Conservation (phyloP, 164 flowering plant species). For the Cinnamomum micranthum region DNA sequence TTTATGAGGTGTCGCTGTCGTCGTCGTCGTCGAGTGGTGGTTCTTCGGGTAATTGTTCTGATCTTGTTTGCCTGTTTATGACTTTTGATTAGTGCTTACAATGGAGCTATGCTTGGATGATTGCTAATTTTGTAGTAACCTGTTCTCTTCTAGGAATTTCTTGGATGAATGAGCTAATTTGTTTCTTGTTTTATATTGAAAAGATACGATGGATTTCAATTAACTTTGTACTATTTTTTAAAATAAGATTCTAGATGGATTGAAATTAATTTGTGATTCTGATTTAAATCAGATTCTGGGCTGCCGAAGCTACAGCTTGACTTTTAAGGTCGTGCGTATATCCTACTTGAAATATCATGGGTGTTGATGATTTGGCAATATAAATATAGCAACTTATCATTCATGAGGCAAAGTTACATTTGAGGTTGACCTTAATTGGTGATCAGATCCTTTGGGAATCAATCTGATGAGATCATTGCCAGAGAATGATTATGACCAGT, state of each 20-base stretch:
- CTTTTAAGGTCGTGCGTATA: not conserved
- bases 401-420: not conserved
- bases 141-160: not conserved
- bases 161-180: not conserved
- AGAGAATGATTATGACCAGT: not conserved
- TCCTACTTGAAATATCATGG: not conserved
- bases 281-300: no score
- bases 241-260: no score
- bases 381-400: not conserved
- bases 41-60: conserved; percentile 13
- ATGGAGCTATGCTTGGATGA: not conserved
- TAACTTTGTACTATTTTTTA: no score
- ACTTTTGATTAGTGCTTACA: not conserved
- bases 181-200: not conserved
- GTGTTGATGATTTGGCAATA: not conserved
- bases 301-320: not conserved
- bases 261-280: no score
- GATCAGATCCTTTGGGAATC: not conserved
- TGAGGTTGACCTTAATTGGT: not conserved
- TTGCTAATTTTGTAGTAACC: not conserved
- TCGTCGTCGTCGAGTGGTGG: not conserved
- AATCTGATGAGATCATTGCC: not conserved
- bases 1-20: conserved; percentile 2
- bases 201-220: not conserved
- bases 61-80: not conserved